A percentile compares a stretch with the other conserved stretches of the same genome.
phyloP scores from a whole-genome alignment of 441 rosid genomes.

The Euphorbia corollata region DNA sequence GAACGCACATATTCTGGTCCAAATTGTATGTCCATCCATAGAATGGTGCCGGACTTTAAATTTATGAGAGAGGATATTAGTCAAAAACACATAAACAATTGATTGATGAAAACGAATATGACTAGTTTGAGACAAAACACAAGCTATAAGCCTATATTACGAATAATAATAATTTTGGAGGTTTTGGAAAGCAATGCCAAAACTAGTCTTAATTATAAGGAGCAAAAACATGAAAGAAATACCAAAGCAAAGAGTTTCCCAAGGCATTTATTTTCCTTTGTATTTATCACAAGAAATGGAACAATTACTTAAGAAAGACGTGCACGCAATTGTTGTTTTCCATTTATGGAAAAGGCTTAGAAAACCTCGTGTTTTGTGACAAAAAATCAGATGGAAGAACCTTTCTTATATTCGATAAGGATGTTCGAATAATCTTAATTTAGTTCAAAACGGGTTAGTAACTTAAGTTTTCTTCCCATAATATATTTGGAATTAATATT shows the following conservation, averaged over 20 bases:
- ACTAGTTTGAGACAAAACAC: too few species aligned
- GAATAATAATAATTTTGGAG: too few species aligned
- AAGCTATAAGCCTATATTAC: too few species aligned
- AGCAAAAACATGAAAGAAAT: too few species aligned
- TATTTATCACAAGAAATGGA: neutral
- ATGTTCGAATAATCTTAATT: too few species aligned
- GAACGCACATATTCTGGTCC: neutral
- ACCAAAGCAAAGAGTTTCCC: too few species aligned
- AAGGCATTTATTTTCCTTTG: neutral
- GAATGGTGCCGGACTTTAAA: neutral
- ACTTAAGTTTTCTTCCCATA: too few species aligned
- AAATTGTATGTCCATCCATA: slow-evolving; percentile 1
- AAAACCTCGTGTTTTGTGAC: neutral
- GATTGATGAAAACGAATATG: too few species aligned
- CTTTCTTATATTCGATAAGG: neutral
- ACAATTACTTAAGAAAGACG: neutral
- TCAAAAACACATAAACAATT: too few species aligned
- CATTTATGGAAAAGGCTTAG: neutral
- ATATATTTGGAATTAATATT: too few species aligned
- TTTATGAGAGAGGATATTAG: neutral
- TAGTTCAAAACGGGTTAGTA: neutral
- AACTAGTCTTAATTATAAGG: neutral
- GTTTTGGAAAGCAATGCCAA: too few species aligned
- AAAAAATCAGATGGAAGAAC: neutral
- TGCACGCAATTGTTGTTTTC: neutral